Base-by-base conservation (phyloP, 441 rosid genomes). In the Jatropha podagrica region DNA sequence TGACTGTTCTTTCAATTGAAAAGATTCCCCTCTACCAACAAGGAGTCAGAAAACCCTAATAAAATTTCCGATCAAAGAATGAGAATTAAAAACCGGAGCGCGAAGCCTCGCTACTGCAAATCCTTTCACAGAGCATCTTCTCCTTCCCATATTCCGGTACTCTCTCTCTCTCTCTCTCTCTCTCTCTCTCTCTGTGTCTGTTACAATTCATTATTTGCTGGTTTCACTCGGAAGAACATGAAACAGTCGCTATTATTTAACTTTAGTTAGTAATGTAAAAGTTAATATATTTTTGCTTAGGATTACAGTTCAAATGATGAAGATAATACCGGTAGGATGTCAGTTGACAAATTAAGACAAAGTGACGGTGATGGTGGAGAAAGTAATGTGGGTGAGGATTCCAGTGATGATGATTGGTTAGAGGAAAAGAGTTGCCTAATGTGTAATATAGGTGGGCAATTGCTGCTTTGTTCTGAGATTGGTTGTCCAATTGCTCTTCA, bases 401-500 rank as follows among this genome's bases (percentile, higher is more conserved):
- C 0, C 7, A 27, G 65, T 58, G 40, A 20, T 44, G 9, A 54
- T 17, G 58, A 58, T 60, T 27, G 40, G 65, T 60, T 27, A 12
- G 65, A 32, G 66, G 52, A 38, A 2, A 52, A 51, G 4, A 40
- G 38, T 51, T 74, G 70, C 42, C 38, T 74, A 64, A 65, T 15
- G 64, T 74, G 76, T 23, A 23, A 54, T 40, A 7, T 1, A 13
- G 54, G 54, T 13, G 70, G 61, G 9, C 7, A 51, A 5, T 52
- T 64, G 70, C 70, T 64, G 40, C 15, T 64, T 38, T 74, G 76
- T 23, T 74, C 17, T 52, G 49, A 38, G 38, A 7, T 9, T 51
- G 70, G 51, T 54, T 64, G 76, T 74, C 26, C 63, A 12, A 41
- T 62, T 74, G 61, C 41, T 64, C 26, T 74, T 64, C 70, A 74